A percentile compares a stretch with the other conserved stretches of the same genome.
Conservation (phyloP, 257 asterid species). For the Plantago elongata region DNA sequence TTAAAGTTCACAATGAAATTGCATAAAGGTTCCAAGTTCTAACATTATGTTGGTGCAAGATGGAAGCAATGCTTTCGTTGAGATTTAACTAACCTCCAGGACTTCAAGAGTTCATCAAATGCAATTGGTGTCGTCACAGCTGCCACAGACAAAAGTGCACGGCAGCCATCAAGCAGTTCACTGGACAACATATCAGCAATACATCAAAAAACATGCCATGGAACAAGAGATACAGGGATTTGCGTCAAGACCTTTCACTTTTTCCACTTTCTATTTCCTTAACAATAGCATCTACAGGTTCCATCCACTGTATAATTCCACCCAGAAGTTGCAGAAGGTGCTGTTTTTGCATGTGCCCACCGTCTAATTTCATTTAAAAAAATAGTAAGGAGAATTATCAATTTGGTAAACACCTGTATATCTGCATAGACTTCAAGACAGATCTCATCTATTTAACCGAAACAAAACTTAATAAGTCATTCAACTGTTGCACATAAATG, state of each 20-base stretch:
- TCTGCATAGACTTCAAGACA: not conserved
- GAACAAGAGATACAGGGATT: conserved; percentile 14
- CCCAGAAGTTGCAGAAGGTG: conserved; percentile 74
- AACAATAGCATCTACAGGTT: conserved; percentile 79
- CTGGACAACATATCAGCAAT: conserved; percentile 43
- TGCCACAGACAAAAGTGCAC: conserved; percentile 80
- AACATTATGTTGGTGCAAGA: no score
- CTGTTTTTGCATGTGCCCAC: conserved; percentile 67
- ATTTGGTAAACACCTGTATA: not conserved
- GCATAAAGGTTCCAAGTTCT: no score
- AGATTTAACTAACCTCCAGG: conserved; percentile 52
- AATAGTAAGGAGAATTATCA: conserved; percentile 12
- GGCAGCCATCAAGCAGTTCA: conserved; percentile 95
- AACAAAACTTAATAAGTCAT: not conserved
- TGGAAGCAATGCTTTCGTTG: no score
- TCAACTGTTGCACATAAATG: not conserved
- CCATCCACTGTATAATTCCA: conserved; percentile 82
- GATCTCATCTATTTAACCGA: not conserved
- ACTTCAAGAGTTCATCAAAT: conserved; percentile 75
- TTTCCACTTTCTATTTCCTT: conserved; percentile 69
- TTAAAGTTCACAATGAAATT: no score
- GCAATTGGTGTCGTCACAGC: conserved; percentile 67
- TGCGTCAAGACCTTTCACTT: conserved; percentile 71
- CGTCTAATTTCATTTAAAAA: conserved; percentile 43
- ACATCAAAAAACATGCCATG: conserved; percentile 19